Evolutionary conservation across 805 yeast species (phyloP).

Genomic region (Hemisphaericaspora nanyangensis): DNA sequence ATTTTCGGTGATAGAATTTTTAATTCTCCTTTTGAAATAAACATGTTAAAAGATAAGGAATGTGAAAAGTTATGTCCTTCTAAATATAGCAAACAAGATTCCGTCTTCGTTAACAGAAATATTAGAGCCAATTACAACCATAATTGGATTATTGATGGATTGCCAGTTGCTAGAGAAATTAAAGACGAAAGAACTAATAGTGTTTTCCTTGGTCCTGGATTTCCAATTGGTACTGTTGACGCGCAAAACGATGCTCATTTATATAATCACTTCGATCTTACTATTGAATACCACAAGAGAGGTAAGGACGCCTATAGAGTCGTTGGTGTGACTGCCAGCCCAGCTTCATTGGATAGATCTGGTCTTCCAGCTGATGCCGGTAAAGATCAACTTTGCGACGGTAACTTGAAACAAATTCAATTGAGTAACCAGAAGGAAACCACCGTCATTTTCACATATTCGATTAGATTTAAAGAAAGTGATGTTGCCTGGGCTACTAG

Average conservation of each 20-base stretch:
- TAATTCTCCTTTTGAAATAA: slow-evolving; percentile 81
- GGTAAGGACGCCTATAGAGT: slow-evolving; percentile 69
- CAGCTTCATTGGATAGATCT: slow-evolving; percentile 50
- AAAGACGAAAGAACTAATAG: slow-evolving; percentile 56
- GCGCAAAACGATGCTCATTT: slow-evolving; percentile 55
- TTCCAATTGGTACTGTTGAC: slow-evolving; percentile 71
- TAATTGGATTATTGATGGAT: slow-evolving; percentile 93
- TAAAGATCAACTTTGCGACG: slow-evolving; percentile 26
- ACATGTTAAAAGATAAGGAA: slow-evolving; percentile 67
- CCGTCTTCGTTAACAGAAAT: slow-evolving; percentile 71
- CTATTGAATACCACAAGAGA: slow-evolving; percentile 79
- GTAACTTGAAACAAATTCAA: slow-evolving; percentile 37
- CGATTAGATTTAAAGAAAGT: slow-evolving; percentile 68
- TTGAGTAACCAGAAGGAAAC: slow-evolving; percentile 50
- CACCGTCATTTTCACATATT: slow-evolving; percentile 75
- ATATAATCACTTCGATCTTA: slow-evolving; percentile 76
- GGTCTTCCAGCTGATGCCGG: slow-evolving; percentile 19
- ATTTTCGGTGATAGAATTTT: slow-evolving; percentile 94
- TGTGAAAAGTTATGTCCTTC: slow-evolving; percentile 68
- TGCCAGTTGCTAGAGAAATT: slow-evolving; percentile 78
- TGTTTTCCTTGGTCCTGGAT: slow-evolving; percentile 74
- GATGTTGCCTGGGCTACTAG: slow-evolving; percentile 93
- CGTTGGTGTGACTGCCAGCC: slow-evolving; percentile 82
- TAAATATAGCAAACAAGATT: slow-evolving; percentile 60
- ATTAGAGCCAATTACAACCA: slow-evolving; percentile 80